Evolutionary conservation across 2,329 filamentous ascomycete genomes (phyloP).

Genomic region (Volutella citrinella): DNA sequence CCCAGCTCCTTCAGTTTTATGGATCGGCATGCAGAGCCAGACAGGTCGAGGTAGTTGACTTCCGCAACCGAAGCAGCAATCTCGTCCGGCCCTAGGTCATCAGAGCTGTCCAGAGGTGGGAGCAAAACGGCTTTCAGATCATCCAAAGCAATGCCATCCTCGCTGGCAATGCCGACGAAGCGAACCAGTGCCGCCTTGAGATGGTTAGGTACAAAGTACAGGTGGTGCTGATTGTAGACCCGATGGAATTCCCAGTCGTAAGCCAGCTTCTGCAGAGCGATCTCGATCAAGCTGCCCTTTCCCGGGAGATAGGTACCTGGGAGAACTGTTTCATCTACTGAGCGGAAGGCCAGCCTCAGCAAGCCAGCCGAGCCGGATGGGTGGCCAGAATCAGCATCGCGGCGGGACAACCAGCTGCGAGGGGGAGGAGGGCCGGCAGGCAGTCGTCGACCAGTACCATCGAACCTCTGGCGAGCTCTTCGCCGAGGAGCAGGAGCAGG

Average conservation of each 20-base stretch:
- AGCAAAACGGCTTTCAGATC: constrained; percentile 49
- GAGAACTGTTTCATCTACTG: constrained; percentile 29
- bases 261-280: constrained; percentile 48
- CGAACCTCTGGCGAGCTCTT: constrained; percentile 38
- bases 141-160: constrained; percentile 45
- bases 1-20: constrained; percentile 51
- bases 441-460: constrained; percentile 46
- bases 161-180: constrained; percentile 43
- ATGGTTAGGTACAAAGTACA: constrained; percentile 53
- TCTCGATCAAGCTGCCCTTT: constrained; percentile 48
- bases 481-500: constrained; percentile 49
- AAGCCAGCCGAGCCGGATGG: constrained; percentile 15
- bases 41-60: constrained; percentile 53
- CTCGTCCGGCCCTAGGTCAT: constrained; percentile 24
- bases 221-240: constrained; percentile 54
- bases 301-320: constrained; percentile 45
- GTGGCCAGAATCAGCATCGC: constrained; percentile 11
- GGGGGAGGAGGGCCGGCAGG: constrained; percentile 60
- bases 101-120: constrained; percentile 26
- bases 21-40: constrained; percentile 48
- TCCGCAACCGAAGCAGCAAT: constrained; percentile 26
- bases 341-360: constrained; percentile 17
- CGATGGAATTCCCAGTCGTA: constrained; percentile 54
- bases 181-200: constrained; percentile 51
- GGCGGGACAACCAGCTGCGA: constrained; percentile 48